A percentile compares a stretch with the other conserved stretches of the same genome.
These are phyloP conservation scores for Anethum foeniculum DNA, from an alignment of 140 eudicot genomes.

Conservation along the genomic window DNA sequence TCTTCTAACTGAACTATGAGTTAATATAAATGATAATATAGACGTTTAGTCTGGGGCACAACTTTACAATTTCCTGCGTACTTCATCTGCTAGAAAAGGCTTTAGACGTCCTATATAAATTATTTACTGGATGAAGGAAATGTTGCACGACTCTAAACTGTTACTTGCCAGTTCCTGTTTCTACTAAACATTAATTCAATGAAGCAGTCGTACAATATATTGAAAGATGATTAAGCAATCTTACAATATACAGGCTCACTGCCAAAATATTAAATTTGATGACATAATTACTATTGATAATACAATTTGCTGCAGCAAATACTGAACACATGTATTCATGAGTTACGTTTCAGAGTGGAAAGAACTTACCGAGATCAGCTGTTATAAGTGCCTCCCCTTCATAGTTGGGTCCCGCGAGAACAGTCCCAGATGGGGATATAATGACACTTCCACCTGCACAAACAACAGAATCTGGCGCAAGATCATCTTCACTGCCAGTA, in stretches of 20 bases:
- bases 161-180: not conserved
- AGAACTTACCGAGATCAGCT: constrained; percentile 70
- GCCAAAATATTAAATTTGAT: too few species aligned
- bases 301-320: not conserved
- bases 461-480: constrained; percentile 76
- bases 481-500: constrained; percentile 63
- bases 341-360: not conserved
- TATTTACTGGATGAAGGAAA: not conserved
- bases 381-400: constrained; percentile 90
- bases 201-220: too few species aligned
- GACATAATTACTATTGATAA: not conserved
- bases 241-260: not conserved
- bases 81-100: not conserved
- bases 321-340: not conserved
- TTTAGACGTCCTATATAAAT: not conserved
- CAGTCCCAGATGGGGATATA: constrained; percentile 76
- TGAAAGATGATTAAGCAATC: not conserved
- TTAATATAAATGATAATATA: not conserved
- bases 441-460: constrained; percentile 97
- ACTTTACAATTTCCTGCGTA: not conserved
- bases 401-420: constrained; percentile 93
- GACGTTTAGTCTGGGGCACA: not conserved
- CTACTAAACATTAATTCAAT: not conserved
- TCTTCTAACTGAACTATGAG: not conserved
- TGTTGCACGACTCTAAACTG: not conserved